A percentile compares a stretch with the other conserved stretches of the same genome.
These are phyloP conservation scores for Thielaviopsis euricoi DNA, from an alignment of 2,329 filamentous ascomycete species.

Conservation along the genomic window DNA sequence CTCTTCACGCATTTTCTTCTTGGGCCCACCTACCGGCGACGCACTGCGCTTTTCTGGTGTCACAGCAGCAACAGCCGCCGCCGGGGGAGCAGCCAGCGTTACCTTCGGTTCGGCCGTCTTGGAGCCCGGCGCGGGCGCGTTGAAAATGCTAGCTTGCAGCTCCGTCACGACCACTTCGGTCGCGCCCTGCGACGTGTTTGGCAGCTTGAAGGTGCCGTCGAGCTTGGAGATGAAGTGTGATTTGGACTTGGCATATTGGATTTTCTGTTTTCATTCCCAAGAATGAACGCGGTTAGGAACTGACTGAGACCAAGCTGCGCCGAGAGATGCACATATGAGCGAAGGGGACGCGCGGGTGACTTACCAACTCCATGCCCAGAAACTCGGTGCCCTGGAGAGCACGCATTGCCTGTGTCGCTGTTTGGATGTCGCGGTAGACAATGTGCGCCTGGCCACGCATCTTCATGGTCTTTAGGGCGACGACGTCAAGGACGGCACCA, in stretches of 20 bases:
- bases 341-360: constrained; percentile 18
- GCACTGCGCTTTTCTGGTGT: constrained; percentile 30
- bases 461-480: constrained; percentile 72
- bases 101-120: constrained; percentile 25
- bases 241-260: constrained; percentile 78
- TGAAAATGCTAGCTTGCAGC: constrained; percentile 67
- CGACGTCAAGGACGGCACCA: constrained; percentile 79
- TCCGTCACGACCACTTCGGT: constrained; percentile 49
- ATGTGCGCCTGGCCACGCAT: constrained; percentile 96
- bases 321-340: no score
- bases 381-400: constrained; percentile 74
- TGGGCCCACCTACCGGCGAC: constrained; percentile 36
- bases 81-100: constrained; percentile 18
- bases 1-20: constrained; percentile 57
- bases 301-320: no score
- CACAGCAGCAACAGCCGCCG: constrained; percentile 19
- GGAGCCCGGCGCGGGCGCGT: constrained; percentile 40
- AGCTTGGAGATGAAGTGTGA: constrained; percentile 81
- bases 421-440: constrained; percentile 74
- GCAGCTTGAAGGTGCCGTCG: constrained; percentile 72
- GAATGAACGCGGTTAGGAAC: neutral
- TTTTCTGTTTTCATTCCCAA: constrained; percentile 64
- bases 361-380: constrained; percentile 69
- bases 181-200: constrained; percentile 34
- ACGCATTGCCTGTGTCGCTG: constrained; percentile 88